Conservation (phyloP, 495 filamentous ascomycete species). For the Penicillium pulvis region DNA sequence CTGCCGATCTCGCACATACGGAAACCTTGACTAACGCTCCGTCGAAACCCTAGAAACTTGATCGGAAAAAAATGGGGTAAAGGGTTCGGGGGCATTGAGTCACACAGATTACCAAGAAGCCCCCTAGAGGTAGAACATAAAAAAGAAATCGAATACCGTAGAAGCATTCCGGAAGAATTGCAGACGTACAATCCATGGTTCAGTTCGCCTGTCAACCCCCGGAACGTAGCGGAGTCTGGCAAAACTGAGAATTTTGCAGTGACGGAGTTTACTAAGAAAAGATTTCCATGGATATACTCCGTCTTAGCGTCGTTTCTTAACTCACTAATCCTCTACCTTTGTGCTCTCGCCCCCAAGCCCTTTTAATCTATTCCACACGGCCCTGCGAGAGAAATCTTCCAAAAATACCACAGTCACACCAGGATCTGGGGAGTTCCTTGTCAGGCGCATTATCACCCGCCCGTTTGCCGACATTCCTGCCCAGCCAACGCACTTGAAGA, state of each 20-base stretch:
- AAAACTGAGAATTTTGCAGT: too few relatives aligned
- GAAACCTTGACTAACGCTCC: not conserved
- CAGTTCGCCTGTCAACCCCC: constrained; percentile 17
- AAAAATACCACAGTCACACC: not conserved
- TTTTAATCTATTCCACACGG: constrained; percentile 2
- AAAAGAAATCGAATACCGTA: not conserved
- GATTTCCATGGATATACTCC: not conserved
- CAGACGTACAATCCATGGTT: constrained; percentile 12
- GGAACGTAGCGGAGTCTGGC: constrained; percentile 25
- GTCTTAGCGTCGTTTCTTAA: not conserved
- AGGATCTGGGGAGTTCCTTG: constrained; percentile 26
- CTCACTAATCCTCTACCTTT: not conserved
- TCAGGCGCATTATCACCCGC: constrained; percentile 23
- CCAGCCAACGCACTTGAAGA: constrained; percentile 26
- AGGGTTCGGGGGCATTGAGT: not conserved
- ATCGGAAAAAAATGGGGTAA: constrained; percentile 3
- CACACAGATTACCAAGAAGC: not conserved
- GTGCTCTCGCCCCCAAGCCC: not conserved
- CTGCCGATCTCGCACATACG: constrained; percentile 19
- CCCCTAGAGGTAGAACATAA: not conserved
- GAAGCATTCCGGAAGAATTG: not conserved
- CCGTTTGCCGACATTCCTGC: constrained; percentile 33
- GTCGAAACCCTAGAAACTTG: not conserved
- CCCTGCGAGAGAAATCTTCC: not conserved
- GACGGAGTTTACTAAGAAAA: not conserved